Evolutionary conservation across 2,329 filamentous ascomycete genomes (phyloP).

Genomic region (Cercospora sesami): DNA sequence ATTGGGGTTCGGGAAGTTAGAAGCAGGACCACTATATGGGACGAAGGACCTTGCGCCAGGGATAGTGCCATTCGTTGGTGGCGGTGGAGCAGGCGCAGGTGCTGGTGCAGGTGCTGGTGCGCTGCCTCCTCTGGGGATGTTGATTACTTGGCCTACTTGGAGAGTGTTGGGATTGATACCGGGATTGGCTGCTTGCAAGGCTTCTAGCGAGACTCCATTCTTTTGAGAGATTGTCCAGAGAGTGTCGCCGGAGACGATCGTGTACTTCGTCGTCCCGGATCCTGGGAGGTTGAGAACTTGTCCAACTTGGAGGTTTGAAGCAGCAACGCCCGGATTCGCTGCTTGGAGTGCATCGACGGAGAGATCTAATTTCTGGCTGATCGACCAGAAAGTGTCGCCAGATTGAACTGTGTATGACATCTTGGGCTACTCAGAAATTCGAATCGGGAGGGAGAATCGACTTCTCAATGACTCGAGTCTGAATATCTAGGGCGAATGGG

Average conservation of each 20-base stretch:
- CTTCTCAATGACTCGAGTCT: not conserved
- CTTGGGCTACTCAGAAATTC: not conserved
- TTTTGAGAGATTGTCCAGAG: slow-evolving; percentile 10
- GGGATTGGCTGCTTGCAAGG: slow-evolving; percentile 12
- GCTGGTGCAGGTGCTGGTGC: not conserved
- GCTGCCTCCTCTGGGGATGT: not conserved
- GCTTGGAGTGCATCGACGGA: slow-evolving; percentile 9
- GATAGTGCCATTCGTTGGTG: not conserved
- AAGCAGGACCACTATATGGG: slow-evolving; percentile 5
- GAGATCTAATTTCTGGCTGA: slow-evolving; percentile 12
- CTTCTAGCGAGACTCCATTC: slow-evolving; percentile 3
- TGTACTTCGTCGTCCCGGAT: slow-evolving; percentile 1
- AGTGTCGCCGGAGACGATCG: slow-evolving; percentile 13
- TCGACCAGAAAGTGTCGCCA: slow-evolving; percentile 16
- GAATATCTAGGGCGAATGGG: not conserved
- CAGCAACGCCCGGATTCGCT: slow-evolving; percentile 10
- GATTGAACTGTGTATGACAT: slow-evolving; percentile 13
- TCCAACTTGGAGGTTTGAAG: slow-evolving; percentile 9
- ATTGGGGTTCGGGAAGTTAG: slow-evolving; percentile 7
- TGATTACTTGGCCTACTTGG: slow-evolving; percentile 9
- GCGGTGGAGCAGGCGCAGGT: not conserved
- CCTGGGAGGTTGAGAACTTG: slow-evolving; percentile 14
- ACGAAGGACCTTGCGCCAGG: slow-evolving; percentile 2
- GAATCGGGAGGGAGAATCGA: too few species aligned
- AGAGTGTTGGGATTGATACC: slow-evolving; percentile 10